Evolutionary conservation across 306 rosid species (phyloP), one percentile per base, ranked within the genome.

Genomic region (Sindora glabra): DNA sequence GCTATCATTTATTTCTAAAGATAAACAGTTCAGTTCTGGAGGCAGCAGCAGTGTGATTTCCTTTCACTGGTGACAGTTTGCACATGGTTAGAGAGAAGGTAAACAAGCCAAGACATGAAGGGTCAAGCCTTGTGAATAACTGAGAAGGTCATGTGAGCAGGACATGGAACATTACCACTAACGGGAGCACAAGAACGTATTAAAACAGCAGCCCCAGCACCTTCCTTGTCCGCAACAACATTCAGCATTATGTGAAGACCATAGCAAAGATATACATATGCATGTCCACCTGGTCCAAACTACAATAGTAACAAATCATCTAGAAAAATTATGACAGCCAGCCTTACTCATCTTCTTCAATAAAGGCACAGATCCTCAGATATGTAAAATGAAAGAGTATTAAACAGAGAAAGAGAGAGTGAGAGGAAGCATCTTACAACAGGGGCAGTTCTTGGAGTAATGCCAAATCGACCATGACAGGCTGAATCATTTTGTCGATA

Each of bases 221-320:
- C 96, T 71, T 79, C 92, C 76, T 85, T 80, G 70, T 91, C 98
- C 38, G 96, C 98, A 61, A 91, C 98, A 62, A 87, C 65, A 70
- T 87, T 85, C 27, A 91, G 66, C 98, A 91, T 85, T 16, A 62
- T 42, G 71, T 88, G 97, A 24, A 85, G 78, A 62, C 92, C 92
- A 68, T 91, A 85, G 77, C 98, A 85, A 39, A 88, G 88, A 67
- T 91, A 91, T 47, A 88, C 94, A 78, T 83, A 85, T 0, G 98
- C 95, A 70, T 76, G 92, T 49, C 98, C 96, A n/a, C 95, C 95
- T 0, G 83, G 73, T 72, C 95, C 98, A 83, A 86, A 92, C 96
- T 92, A 58, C 33, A 65, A 66, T 6, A 72, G 21, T 40, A 37
- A 57, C 68, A 62, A 33, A 48, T n/a, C n/a, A 26, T 34, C 0